Conservation (phyloP, 306 rosid genomes). For the Trifolium pratense region DNA sequence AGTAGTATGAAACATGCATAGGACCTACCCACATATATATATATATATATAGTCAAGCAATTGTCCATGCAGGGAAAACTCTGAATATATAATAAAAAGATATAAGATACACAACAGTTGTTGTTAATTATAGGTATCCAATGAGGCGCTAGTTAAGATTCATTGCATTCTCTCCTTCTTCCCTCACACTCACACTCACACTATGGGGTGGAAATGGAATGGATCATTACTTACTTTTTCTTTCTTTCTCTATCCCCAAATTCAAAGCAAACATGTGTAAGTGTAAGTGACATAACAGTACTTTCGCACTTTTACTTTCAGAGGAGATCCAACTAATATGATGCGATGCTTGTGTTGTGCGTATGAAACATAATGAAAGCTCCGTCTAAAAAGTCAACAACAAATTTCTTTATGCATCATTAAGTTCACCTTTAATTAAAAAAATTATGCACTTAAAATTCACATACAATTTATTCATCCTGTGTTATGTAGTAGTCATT, state of each 20-base stretch:
- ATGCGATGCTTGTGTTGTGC: conserved; percentile 52
- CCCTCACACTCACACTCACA: background rate
- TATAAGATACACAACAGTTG: background rate
- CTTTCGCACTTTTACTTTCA: conserved; percentile 39
- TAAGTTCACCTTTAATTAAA: conserved; percentile 10
- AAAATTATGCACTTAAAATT: conserved; percentile 13
- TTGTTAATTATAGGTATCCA: conserved; percentile 22
- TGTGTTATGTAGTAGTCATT: background rate
- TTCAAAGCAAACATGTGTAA: conserved; percentile 40
- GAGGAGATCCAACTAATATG: conserved; percentile 47
- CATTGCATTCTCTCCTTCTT: conserved; percentile 33
- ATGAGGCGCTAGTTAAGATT: background rate
- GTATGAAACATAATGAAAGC: conserved; percentile 47
- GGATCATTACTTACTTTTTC: conserved; percentile 32
- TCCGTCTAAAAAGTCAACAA: conserved; percentile 46
- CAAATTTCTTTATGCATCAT: conserved; percentile 30
- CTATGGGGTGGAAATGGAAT: background rate
- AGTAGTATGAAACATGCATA: conserved; percentile 19
- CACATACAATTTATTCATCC: background rate
- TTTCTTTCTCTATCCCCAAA: conserved; percentile 17
- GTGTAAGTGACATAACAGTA: conserved; percentile 48
- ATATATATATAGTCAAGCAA: background rate
- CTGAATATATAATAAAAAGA: background rate
- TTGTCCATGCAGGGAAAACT: conserved; percentile 7
- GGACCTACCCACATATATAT: background rate